phyloP scores from a whole-genome alignment of 2,329 filamentous ascomycete genomes.

The Aureobasidium vineae region DNA sequence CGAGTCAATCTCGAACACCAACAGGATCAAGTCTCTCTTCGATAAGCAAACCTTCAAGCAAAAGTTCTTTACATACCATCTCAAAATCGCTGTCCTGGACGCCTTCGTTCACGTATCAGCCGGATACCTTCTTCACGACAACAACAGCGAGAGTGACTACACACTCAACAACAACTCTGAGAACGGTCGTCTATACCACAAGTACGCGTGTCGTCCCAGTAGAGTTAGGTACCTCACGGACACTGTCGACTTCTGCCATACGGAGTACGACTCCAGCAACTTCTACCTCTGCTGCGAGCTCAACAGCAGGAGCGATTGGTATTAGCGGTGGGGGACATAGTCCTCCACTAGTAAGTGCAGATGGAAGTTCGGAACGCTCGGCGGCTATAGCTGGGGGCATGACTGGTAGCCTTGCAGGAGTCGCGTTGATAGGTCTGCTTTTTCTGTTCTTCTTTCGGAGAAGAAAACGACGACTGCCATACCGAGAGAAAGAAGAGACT shows the following conservation, averaged over 20 bases:
- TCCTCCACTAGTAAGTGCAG: neutral
- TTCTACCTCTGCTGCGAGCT: neutral
- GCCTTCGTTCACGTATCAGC: neutral
- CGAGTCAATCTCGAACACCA: neutral
- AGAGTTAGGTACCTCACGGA: neutral
- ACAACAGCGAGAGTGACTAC: neutral
- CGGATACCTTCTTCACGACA: constrained; percentile 8
- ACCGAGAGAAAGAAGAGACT: neutral
- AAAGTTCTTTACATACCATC: neutral
- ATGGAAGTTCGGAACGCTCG: neutral
- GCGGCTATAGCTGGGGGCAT: constrained; percentile 28
- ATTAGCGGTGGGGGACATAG: neutral
- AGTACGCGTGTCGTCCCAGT: neutral
- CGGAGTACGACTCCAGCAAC: neutral
- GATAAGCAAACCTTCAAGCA: neutral
- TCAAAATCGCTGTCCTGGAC: neutral
- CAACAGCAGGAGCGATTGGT: neutral
- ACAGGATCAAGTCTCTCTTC: neutral
- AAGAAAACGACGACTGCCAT: constrained; percentile 9
- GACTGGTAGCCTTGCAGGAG: constrained; percentile 25
- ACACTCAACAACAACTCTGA: constrained; percentile 1
- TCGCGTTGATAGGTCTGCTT: constrained; percentile 23
- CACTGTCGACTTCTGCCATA: neutral
- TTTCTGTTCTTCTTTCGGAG: constrained; percentile 26
- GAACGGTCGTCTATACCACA: neutral